Evolutionary conservation across 805 yeast species (phyloP), one percentile per base, ranked within the genome.

Genomic region (Saccharomycopsis sp.): DNA sequence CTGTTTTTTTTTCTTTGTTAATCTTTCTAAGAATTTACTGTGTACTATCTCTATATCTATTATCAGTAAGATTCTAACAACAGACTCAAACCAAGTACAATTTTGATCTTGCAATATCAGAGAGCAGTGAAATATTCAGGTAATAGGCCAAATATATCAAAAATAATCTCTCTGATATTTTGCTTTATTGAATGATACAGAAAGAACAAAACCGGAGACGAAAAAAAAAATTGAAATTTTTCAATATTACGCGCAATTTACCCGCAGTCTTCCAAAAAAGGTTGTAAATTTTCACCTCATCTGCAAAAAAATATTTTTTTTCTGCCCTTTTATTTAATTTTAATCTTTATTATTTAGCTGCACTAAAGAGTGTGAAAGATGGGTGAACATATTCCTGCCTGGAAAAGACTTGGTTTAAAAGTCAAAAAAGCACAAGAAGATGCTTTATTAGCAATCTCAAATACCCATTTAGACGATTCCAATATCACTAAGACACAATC

Each of bases 381-480:
- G 40, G 56, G 53, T 28, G 57, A 55, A 23, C 28, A 58, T 52
- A 61, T 75, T n/a, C 94, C 95, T 31, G 94, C 94, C 1, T 85
- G 95, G 95, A 85, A 85, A 59, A 70, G 78, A 54, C 68, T 81
- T 5, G 95, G 95, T 23, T 70, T 85, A 34, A 67, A 77, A 54
- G 78, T 81, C 44, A 71, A 77, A 52, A 66, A 71, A 36, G 65
- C 63, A 3, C 59, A 61, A 13, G 17, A 26, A 11, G 51, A 47
- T 8, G 81, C 75, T 52, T 77, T 74, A 1, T 58, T 71, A 35
- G 65, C 68, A 1, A 54, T 66, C 2, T 56, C 72, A 0, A 47
- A 53, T 22, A 59, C 72, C 4, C 75, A 74, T 60, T 59, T 75
- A 14, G 77, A 69, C 33, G 60, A 68, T 4, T 62, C 64, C 1